phyloP scores from a whole-genome alignment of 345 rosid genomes.

The Lepidium didymum region DNA sequence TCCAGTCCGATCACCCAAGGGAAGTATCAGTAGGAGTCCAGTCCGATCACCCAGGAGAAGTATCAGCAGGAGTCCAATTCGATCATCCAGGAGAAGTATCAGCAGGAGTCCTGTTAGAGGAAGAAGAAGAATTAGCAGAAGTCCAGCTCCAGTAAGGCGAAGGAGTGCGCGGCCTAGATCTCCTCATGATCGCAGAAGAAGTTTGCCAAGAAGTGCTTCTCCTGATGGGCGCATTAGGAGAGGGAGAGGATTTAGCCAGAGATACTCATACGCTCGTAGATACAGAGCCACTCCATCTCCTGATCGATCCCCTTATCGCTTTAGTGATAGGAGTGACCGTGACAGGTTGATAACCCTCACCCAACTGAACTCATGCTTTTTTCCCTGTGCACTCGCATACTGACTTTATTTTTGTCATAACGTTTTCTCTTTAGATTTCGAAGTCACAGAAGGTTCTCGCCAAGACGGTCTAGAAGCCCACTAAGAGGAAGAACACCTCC shows the following conservation, averaged over 20 bases:
- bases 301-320: conserved; percentile 80
- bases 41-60: neutral
- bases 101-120: conserved; percentile 60
- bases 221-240: conserved; percentile 83
- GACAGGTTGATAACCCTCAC: conserved; percentile 47
- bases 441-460: conserved; percentile 73
- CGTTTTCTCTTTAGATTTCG: conserved; percentile 39
- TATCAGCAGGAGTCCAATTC: conserved; percentile 39
- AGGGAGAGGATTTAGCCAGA: conserved; percentile 90
- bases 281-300: conserved; percentile 85
- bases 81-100: conserved; percentile 35
- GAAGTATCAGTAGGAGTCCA: conserved; percentile 41
- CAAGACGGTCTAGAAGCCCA: conserved; percentile 84
- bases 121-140: conserved; percentile 55
- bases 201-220: conserved; percentile 76
- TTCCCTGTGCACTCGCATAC: neutral
- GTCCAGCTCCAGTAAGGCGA: conserved; percentile 48
- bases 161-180: conserved; percentile 52
- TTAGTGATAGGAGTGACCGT: conserved; percentile 51
- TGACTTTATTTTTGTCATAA: neutral
- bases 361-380: neutral
- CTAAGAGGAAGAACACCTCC: conserved; percentile 81
- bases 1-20: conserved; percentile 31
- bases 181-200: conserved; percentile 56
- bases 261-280: conserved; percentile 80